Conservation (phyloP, 108 stramenopile genomes). For the Skeletonema potamos region DNA sequence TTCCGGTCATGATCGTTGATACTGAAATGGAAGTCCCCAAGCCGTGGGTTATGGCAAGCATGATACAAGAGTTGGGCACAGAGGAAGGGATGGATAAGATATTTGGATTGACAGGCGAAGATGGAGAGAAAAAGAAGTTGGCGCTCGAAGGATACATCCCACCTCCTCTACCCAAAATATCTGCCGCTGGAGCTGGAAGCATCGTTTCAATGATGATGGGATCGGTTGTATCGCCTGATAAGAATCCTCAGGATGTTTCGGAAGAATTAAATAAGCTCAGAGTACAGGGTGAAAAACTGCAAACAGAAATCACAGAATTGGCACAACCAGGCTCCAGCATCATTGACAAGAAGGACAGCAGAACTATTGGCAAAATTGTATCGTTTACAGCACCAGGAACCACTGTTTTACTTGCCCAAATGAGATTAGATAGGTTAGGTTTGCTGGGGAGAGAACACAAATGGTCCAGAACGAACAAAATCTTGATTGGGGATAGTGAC, state of each 20-base stretch:
- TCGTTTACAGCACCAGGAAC: slow-evolving; percentile 74
- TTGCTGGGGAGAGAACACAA: slow-evolving; percentile 40
- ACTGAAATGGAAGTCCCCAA: slow-evolving; percentile 68
- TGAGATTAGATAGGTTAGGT: slow-evolving; percentile 78
- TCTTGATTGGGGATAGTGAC: slow-evolving; percentile 61
- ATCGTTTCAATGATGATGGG: slow-evolving; percentile 77
- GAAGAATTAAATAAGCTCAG: slow-evolving; percentile 44
- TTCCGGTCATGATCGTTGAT: slow-evolving; percentile 82
- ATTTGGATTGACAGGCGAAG: slow-evolving; percentile 25
- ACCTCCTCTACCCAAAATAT: slow-evolving; percentile 68
- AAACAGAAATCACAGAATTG: slow-evolving; percentile 39
- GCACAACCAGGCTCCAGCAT: slow-evolving; percentile 64
- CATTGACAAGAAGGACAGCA: slow-evolving; percentile 73
- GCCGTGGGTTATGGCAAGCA: slow-evolving; percentile 76
- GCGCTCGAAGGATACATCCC: slow-evolving; percentile 35
- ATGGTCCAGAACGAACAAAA: slow-evolving; percentile 73
- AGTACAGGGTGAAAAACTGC: slow-evolving; percentile 40
- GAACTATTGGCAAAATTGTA: slow-evolving; percentile 81
- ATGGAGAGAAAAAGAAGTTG: slow-evolving; percentile 18
- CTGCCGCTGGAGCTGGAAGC: slow-evolving; percentile 63
- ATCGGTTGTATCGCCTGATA: slow-evolving; percentile 19
- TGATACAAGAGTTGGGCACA: slow-evolving; percentile 55
- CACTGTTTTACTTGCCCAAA: slow-evolving; percentile 78
- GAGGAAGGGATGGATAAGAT: slow-evolving; percentile 40
- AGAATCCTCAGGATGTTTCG: slow-evolving; percentile 22